Base-by-base conservation (phyloP, 768 basidiomycete genomes). In the Boletus tomentosulus region DNA sequence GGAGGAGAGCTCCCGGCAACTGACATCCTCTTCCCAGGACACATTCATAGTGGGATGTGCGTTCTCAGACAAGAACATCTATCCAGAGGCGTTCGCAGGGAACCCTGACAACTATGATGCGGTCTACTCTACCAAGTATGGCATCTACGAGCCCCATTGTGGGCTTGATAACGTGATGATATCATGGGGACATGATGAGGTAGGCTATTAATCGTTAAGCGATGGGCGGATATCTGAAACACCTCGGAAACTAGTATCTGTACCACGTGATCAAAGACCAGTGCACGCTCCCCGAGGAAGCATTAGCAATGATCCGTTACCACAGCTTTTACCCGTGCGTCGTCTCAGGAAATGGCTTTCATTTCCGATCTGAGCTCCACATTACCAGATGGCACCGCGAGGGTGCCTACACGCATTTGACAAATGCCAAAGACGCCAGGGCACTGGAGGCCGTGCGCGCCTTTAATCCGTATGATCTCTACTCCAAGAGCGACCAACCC, bases 381-480 rank as follows among this genome's bases (percentile, higher is more conserved):
- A 2, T 43, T 52, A 25, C 19, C 59, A 82, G 82, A 27, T 94
- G 91, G 92, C 93, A 96, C 71, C 80, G 92, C 41, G 93, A 94
- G 65, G 79, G 79, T 51, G 93, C 92, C 1, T 96, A 96, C 73
- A 66, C 69, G 22, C 86, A 94, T 65, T 81, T 96, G 45, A 85
- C 82, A 57, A 85, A 85, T 66, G 86, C 86, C 16, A 83, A 84
- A 50, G 89, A 92, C 68, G 59, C 70, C 54, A 73, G 73, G 50
- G 76, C 81, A 19, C 80, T 92, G 31, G 81, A 77, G 38, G 92
- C 91, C 15, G 91, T 92, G 28, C 79, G 80, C 43, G 86, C 86
- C 0, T 96, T 96, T 80, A 96, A 95, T 71, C 92, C 93, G 0
- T 96, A 95, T 71, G 93, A 95, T 65, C 80, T 97, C 7, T 97